phyloP scores from a whole-genome alignment of 306 rosid genomes.

The Cucumis sativus region Cucumber_9930_V3 NC_026655.2:4110501-4111000 shows the following conservation, averaged over 20 bases:
- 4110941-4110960: too few relatives aligned
- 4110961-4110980: conserved; percentile 46
- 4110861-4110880: conserved; percentile 13
- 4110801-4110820: conserved; percentile 35
- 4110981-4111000: conserved; percentile 60
- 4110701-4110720: conserved; percentile 36
- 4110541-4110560: too few relatives aligned
- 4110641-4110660: too few relatives aligned
- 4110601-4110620: too few relatives aligned
- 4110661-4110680: conserved; percentile 17
- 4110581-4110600: too few relatives aligned
- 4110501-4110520: too few relatives aligned
- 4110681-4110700: conserved; percentile 44
- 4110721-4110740: conserved; percentile 79
- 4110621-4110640: too few relatives aligned
- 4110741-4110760: conserved; percentile 28
- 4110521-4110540: too few relatives aligned
- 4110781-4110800: conserved; percentile 13
- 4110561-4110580: too few relatives aligned
- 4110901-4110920: too few relatives aligned
- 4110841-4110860: conserved; percentile 46
- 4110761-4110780: conserved; percentile 10
- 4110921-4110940: background rate
- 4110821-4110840: conserved; percentile 76
- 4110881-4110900: background rate